These are phyloP conservation scores for Astrephomene gubernaculifera DNA, from an alignment of 139 green algal genomes.

Conservation along the genomic window DNA sequence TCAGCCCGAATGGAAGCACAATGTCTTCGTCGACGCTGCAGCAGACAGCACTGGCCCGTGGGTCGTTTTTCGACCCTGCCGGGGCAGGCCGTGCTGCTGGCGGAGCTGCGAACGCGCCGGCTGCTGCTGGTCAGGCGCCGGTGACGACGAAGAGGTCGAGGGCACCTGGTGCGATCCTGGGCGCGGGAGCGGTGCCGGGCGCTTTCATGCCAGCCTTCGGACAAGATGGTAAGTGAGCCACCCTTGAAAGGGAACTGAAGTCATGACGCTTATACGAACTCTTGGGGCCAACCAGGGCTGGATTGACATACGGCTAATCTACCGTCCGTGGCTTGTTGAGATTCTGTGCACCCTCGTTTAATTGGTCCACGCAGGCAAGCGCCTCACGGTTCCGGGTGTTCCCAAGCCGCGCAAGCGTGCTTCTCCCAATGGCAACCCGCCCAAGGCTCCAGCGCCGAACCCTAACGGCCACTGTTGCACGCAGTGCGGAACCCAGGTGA, in stretches of 20 bases:
- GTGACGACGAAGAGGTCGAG: too few relatives aligned
- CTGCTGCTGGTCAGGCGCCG: too few relatives aligned
- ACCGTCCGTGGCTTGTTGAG: too few relatives aligned
- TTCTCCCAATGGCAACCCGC: slow-evolving; percentile 42
- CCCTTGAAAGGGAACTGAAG: too few relatives aligned
- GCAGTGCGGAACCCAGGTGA: slow-evolving; percentile 60
- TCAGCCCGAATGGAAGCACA: neutral
- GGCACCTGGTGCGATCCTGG: neutral
- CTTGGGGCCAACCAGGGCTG: too few relatives aligned
- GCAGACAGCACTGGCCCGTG: too few relatives aligned
- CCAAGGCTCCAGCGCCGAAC: slow-evolving; percentile 46
- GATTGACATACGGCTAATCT: too few relatives aligned
- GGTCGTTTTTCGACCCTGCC: neutral
- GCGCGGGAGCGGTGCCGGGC: neutral
- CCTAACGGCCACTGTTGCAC: slow-evolving; percentile 65
- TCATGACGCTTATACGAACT: too few relatives aligned
- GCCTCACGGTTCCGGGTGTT: neutral
- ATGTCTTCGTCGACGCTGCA: neutral
- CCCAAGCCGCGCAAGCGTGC: slow-evolving; percentile 40
- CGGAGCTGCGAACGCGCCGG: neutral
- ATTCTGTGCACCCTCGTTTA: too few relatives aligned
- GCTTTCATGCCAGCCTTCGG: neutral
- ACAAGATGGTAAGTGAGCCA: neutral
- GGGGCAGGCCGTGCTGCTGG: neutral
- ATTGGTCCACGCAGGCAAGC: slow-evolving; percentile 22